Base-by-base conservation (phyloP, 345 rosid species). In the Acer saccharum region DNA sequence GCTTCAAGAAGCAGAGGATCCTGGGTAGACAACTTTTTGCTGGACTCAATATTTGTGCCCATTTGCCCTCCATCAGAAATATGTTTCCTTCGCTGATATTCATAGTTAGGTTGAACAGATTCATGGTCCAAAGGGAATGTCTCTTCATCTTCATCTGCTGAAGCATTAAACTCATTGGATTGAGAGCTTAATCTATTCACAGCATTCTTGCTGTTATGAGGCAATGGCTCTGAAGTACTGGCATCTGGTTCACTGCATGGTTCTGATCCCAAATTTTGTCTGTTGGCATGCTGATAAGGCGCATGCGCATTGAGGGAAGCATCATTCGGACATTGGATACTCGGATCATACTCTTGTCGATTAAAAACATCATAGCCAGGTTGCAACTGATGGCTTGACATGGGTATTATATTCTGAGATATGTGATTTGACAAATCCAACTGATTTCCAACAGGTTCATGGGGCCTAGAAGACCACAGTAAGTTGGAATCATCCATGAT, bases 181-280 rank as follows among this genome's bases (percentile, higher is more conserved):
- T 88, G 94, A 73, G 94, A 89, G 83, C 85, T 82, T 76, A 76
- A 78, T 78, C 84, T 81, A 80, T 77, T 86, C 60, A 79, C 78
- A 71, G 72, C 82, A 82, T 81, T 85, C 78, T 82, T 87, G 68
- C 87, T 76, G 80, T 81, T 84, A 84, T 48, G 78, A 75, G 84
- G 89, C 88, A 94, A 82, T 50, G 86, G 90, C 87, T 92, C 99
- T 55, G 97, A 95, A 32, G 91, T 88, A 84, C 98, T 92, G 78
- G 86, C 93, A 89, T 88, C 99, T 21, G 86, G 98, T 76, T 92
- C 97, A 87, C 97, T 94, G 85, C 93, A 88, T 63, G 82, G 92
- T 77, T 90, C 95, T 76, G 91, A 85, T n/a, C 91, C 91, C 90
- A 91, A 67, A 81, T 78, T 83, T 79, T 79, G 88, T 58, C 91